Evolutionary conservation across 371 early-diverging fungal species (phyloP).

Genomic region (Nematocida sp.): DNA sequence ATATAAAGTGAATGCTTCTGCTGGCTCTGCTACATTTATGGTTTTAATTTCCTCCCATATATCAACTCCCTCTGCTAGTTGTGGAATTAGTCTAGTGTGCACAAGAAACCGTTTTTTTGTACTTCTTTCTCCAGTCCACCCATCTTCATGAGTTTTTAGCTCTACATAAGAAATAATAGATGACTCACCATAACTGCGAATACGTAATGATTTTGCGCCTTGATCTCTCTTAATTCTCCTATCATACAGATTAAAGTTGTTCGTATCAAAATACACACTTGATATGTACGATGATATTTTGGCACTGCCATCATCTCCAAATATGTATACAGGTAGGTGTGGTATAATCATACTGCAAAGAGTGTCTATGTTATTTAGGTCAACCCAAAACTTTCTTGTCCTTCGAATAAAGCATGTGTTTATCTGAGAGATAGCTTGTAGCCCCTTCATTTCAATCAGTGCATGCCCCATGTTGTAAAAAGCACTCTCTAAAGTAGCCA

Average conservation of each 20-base stretch:
- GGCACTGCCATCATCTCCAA: slow-evolving; percentile 73
- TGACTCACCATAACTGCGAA: slow-evolving; percentile 87
- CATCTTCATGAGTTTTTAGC: slow-evolving; percentile 90
- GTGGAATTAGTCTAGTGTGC: slow-evolving; percentile 84
- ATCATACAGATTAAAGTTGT: slow-evolving; percentile 80
- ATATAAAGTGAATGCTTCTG: slow-evolving; percentile 75
- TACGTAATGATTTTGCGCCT: slow-evolving; percentile 81
- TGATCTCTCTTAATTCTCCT: slow-evolving; percentile 84
- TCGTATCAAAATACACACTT: slow-evolving; percentile 90
- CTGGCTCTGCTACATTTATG: slow-evolving; percentile 76
- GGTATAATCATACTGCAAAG: slow-evolving; percentile 83
- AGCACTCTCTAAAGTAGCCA: slow-evolving; percentile 26
- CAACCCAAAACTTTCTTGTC: slow-evolving; percentile 87
- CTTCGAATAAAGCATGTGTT: slow-evolving; percentile 66
- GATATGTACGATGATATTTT: slow-evolving; percentile 84
- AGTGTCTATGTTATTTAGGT: slow-evolving; percentile 84
- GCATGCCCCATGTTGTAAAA: slow-evolving; percentile 52
- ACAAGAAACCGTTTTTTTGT: slow-evolving; percentile 88
- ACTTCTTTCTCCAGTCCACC: slow-evolving; percentile 84
- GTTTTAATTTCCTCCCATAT: slow-evolving; percentile 75
- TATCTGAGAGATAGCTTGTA: slow-evolving; percentile 26
- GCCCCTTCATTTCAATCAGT: slow-evolving; percentile 41
- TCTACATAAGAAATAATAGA: slow-evolving; percentile 84
- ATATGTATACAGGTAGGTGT: slow-evolving; percentile 87
- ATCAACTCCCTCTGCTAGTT: slow-evolving; percentile 77